Conservation (phyloP, 352 stramenopile genomes). For the Pythium phragmiticola region DNA sequence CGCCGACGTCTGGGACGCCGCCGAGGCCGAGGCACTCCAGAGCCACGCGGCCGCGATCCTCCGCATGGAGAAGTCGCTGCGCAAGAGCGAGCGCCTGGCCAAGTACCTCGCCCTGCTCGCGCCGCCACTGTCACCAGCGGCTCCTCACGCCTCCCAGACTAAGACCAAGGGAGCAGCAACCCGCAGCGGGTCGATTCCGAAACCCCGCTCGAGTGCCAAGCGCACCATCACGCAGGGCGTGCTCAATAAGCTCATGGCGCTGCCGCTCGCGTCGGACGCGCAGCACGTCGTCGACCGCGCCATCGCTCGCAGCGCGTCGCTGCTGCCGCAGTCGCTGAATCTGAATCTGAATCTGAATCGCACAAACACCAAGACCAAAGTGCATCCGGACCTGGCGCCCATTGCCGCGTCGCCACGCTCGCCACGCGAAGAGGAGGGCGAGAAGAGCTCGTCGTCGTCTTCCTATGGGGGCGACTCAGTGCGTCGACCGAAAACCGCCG, state of each 20-base stretch:
- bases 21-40: constrained; percentile 52
- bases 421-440: not conserved
- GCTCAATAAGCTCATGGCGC: constrained; percentile 24
- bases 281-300: constrained; percentile 13
- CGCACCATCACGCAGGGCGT: constrained; percentile 31
- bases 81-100: constrained; percentile 29
- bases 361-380: constrained; percentile 6
- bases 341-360: too few relatives aligned
- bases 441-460: not conserved
- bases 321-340: not conserved
- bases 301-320: not conserved
- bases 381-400: constrained; percentile 17
- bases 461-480: not conserved
- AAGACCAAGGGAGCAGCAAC: too few relatives aligned
- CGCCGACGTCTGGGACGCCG: constrained; percentile 53
- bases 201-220: constrained; percentile 31
- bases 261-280: constrained; percentile 24
- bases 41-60: constrained; percentile 55
- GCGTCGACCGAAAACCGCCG: not conserved
- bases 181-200: constrained; percentile 5
- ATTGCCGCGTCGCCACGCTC: not conserved
- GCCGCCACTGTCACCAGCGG: not conserved
- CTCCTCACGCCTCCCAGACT: too few relatives aligned
- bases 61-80: constrained; percentile 51
- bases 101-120: constrained; percentile 43